Evolutionary conservation across 1,139 yeast genomes (phyloP), one percentile per base, ranked within the genome.

Genomic region (Candida labiduridarum): DNA sequence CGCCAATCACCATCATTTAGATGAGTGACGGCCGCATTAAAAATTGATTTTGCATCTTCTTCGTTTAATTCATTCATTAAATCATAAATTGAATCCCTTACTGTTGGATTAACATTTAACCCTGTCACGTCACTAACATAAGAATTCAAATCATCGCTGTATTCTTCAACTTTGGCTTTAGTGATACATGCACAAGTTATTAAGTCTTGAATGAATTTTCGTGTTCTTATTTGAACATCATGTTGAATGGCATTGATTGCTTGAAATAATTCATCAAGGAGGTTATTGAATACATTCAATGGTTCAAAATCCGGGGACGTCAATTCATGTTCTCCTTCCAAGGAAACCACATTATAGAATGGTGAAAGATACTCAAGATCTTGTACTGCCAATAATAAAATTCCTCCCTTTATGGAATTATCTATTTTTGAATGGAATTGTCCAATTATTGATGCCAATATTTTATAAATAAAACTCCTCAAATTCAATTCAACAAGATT

Each of bases 71-170:
- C 85, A 0, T 75, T 63, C 18, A 83, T 56, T 25, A 76, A 74
- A 36, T 84, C 89, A 47, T 69, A 65, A 2, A 82, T 64, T 0
- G 84, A 72, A 49, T 84, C 87, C 52, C 94, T 73, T 1, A 80
- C 76, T 4, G 76, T 65, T 11, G 69, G 67, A 7, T 69, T 76
- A 27, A 78, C 71, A 1, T 80, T 71, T 40, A 89, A 72, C 1
- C 91, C 96, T 1, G 89, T 77, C 51, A 87, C 89, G 41, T 84
- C 87, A 5, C 89, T 80, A 6, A 89, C 87, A 64, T 82, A 90
- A 6, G 67, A 70, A 59, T 89, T 89, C 62, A 84, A 79, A 61
- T 90, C 94, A 1, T 69, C 72, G 10, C 64, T 66, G 51, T 72
- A 76, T 15, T 64, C 69, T 29, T 71, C 75, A 12, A 65, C 51